phyloP scores from a whole-genome alignment of 371 early-diverging fungal species.

The Circinella umbellata region DNA sequence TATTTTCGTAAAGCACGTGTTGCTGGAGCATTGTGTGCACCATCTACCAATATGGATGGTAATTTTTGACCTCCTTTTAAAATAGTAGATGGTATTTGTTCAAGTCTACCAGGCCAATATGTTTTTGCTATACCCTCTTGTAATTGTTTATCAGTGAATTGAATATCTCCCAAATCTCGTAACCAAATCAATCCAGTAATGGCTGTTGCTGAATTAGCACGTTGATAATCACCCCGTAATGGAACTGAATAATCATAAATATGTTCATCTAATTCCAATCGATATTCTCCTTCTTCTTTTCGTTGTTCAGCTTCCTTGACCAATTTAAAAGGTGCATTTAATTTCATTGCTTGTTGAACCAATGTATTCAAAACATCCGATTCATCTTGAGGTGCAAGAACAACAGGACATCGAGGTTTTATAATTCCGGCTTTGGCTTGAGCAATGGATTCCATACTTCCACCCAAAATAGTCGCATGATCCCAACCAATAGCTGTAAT shows the following conservation, averaged over 20 bases:
- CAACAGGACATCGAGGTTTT: constrained; percentile 51
- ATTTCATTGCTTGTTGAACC: constrained; percentile 35
- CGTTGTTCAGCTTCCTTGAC: constrained; percentile 2
- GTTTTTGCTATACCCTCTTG: constrained; percentile 62
- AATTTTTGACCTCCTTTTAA: not conserved
- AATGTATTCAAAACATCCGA: constrained; percentile 41
- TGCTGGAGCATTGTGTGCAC: constrained; percentile 88
- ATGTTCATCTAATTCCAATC: constrained; percentile 11
- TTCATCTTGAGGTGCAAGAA: constrained; percentile 59
- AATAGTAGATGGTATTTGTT: constrained; percentile 52
- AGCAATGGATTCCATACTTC: constrained; percentile 69
- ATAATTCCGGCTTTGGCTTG: constrained; percentile 82
- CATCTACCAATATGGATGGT: constrained; percentile 73
- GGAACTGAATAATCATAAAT: constrained; percentile 24
- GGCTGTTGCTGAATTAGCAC: constrained; percentile 79
- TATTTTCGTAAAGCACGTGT: constrained; percentile 66
- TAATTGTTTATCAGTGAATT: constrained; percentile 50
- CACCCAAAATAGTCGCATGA: constrained; percentile 77
- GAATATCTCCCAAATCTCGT: constrained; percentile 12
- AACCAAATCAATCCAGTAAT: constrained; percentile 69
- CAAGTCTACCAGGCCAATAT: constrained; percentile 86
- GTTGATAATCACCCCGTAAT: constrained; percentile 80
- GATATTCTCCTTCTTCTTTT: not conserved
- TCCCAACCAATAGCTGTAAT: constrained; percentile 77
- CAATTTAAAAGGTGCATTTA: constrained; percentile 32